Evolutionary conservation across 257 asterid species (phyloP).

Genomic region (Ballota nigra): DNA sequence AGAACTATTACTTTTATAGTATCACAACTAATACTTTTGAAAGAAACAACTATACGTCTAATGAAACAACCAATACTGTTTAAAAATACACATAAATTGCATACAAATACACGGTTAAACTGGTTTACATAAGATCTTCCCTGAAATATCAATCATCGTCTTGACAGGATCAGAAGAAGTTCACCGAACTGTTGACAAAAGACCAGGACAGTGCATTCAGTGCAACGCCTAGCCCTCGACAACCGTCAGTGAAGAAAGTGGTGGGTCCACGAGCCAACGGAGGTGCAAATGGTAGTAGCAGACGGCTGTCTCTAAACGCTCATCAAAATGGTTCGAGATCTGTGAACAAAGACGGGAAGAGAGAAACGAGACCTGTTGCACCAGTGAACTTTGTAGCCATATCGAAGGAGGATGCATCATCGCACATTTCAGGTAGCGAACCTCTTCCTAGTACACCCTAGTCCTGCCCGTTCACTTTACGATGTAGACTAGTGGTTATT

Average conservation of each 20-base stretch:
- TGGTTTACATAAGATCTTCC: too few relatives aligned
- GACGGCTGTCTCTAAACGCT: constrained; percentile 79
- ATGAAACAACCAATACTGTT: too few relatives aligned
- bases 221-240: constrained; percentile 88
- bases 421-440: constrained; percentile 38
- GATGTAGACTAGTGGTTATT: background rate
- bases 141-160: background rate
- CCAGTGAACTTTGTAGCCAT: constrained; percentile 80
- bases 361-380: constrained; percentile 58
- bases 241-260: constrained; percentile 60
- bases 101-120: too few relatives aligned
- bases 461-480: background rate
- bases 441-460: constrained; percentile 42
- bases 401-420: constrained; percentile 54
- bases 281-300: constrained; percentile 57
- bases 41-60: too few relatives aligned
- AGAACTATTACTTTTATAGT: too few relatives aligned
- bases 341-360: constrained; percentile 65
- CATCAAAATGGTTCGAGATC: constrained; percentile 90
- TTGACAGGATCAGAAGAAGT: constrained; percentile 76
- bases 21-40: too few relatives aligned
- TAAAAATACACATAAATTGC: too few relatives aligned
- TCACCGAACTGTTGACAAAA: constrained; percentile 60
- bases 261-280: constrained; percentile 74
- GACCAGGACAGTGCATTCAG: constrained; percentile 65